Conservation (phyloP, 2,329 filamentous ascomycete genomes). For the Exophiala calicioides region DNA sequence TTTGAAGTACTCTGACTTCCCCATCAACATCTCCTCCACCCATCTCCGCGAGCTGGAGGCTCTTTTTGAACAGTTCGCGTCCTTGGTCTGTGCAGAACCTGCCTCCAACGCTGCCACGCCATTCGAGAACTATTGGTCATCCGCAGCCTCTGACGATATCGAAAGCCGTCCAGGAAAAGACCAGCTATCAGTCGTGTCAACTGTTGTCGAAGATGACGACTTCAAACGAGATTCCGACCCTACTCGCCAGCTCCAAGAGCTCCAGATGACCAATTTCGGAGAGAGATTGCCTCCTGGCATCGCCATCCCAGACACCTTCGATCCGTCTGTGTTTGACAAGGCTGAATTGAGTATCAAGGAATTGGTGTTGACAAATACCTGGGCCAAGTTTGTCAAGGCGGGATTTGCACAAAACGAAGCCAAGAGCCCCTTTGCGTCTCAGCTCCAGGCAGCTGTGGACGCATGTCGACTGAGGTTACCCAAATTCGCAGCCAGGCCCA, state of each 20-base stretch:
- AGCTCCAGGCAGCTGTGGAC: constrained; percentile 12
- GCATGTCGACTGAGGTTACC: constrained; percentile 14
- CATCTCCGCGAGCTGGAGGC: constrained; percentile 57
- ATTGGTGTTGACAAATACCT: constrained; percentile 68
- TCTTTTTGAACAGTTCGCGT: constrained; percentile 59
- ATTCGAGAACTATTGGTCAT: constrained; percentile 35
- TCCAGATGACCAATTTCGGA: constrained; percentile 33
- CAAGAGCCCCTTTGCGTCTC: constrained; percentile 12
- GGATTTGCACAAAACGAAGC: constrained; percentile 28
- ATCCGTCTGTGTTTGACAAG: constrained; percentile 57
- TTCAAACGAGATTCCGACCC: constrained; percentile 3
- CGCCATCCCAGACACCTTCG: constrained; percentile 49
- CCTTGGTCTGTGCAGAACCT: constrained; percentile 43
- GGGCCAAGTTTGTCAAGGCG: constrained; percentile 49
- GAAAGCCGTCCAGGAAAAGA: constrained; percentile 25
- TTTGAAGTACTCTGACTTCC: constrained; percentile 63
- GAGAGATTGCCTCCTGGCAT: constrained; percentile 38
- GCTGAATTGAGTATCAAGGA: constrained; percentile 65
- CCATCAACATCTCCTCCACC: constrained; percentile 64
- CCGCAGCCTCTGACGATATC: constrained; percentile 33
- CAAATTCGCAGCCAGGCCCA: constrained; percentile 2
- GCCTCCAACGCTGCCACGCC: constrained; percentile 43
- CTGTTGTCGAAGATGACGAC: constrained; percentile 15
- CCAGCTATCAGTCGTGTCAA: constrained; percentile 24
- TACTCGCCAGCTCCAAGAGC: constrained; percentile 21